Conservation (phyloP, 352 stramenopile genomes). For the Globisporangium recalcitrans region DNA sequence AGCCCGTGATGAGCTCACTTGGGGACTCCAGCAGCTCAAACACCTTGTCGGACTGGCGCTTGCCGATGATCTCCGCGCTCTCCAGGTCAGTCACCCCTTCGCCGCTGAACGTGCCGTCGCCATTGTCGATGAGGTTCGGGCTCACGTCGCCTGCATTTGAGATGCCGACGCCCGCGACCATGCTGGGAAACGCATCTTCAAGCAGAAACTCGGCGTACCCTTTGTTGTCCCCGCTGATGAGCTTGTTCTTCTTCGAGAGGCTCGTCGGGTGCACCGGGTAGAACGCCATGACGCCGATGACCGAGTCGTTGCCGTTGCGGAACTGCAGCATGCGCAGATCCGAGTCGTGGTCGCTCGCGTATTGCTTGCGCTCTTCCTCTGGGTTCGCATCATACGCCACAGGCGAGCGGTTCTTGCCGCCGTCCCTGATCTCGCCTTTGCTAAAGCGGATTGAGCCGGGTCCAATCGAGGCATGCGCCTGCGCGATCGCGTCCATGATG, state of each 20-base stretch:
- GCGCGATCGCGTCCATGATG: conserved; percentile 53
- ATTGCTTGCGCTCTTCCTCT: conserved; percentile 39
- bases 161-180: conserved; percentile 32
- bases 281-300: conserved; percentile 63
- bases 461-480: conserved; percentile 46
- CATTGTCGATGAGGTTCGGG: conserved; percentile 39
- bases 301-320: conserved; percentile 20
- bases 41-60: conserved; percentile 30
- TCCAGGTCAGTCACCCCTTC: conserved; percentile 29
- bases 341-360: conserved; percentile 55
- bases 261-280: conserved; percentile 77
- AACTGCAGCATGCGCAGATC: conserved; percentile 66
- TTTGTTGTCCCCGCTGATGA: conserved; percentile 84
- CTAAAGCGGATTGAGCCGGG: conserved; percentile 34
- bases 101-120: conserved; percentile 36
- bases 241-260: conserved; percentile 60
- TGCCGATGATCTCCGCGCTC: conserved; percentile 37
- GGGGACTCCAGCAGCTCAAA: conserved; percentile 20
- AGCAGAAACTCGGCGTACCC: conserved; percentile 42
- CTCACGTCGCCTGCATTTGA: conserved; percentile 42
- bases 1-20: conserved; percentile 23
- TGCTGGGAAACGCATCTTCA: conserved; percentile 23
- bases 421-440: conserved; percentile 23
- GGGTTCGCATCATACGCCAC: conserved; percentile 69
- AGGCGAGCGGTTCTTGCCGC: conserved; percentile 66